Base-by-base conservation (phyloP, 164 flowering plant genomes). In the Nymphaea colorata region DNA sequence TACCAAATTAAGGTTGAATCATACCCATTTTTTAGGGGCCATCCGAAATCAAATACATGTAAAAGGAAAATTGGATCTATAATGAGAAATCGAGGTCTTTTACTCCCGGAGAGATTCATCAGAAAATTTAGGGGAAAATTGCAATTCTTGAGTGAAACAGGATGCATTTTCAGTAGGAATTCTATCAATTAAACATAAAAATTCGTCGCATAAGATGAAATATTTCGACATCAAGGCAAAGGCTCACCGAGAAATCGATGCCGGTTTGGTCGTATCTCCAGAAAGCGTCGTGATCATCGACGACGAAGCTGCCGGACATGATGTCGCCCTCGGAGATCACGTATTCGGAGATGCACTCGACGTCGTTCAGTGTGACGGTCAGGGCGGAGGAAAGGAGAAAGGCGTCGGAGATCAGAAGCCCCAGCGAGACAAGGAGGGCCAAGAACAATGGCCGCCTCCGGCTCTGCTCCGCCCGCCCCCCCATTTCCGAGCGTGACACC, bases 221-320 rank as follows among this genome's bases (percentile, higher is more conserved):
- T 25, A 25, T 5, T 51, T 51, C 12, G 57, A 51, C 12, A 51
- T 15, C 57, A 51, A 51, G 14, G 57, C 8, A 51, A 3, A 42
- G 25, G 42, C 79, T 68, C 73, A 92, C 96, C 3, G 80, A 78
- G 62, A 92, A 85, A 74, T 92, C 96, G 65, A 91, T 85, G 71
- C 98, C 98, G 57, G 94, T 92, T 69, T 92, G 96, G 72, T 92
- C 98, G 25, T 91, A 80, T 74, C 85, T 68, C 98, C 98, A 92
- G 80, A 87, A 92, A 72, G 88, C 86, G 44, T 92, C 98, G 67
- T 89, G 96, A 77, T 92, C 98, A 18, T 88, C 96, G 55, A 92
- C 96, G 6, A 92, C 96, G 76, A 89, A 89, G 76, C 89, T 92
- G 3, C 98, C 98, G 3, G 96, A 85, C 41, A 92, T 72, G 66